These are phyloP conservation scores for Carallia pectinifolia DNA, from an alignment of 345 rosid genomes.

Conservation along the genomic window DNA sequence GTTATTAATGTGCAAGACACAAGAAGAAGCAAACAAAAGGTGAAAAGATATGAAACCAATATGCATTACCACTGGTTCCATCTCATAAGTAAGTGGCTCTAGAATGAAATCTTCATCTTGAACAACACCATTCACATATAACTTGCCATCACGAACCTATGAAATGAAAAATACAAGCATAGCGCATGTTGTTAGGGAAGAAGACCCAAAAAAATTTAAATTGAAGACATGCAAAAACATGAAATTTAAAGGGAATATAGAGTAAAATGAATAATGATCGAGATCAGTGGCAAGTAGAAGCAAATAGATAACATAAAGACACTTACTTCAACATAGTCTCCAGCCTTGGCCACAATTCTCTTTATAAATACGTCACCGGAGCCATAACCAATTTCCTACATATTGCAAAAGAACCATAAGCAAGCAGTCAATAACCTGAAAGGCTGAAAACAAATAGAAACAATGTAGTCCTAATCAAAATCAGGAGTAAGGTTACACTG, in stretches of 20 bases:
- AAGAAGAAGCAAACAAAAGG: not conserved
- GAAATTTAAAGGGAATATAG: not conserved
- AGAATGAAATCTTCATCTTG: conserved; percentile 65
- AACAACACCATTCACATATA: conserved; percentile 60
- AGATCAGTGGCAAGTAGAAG: conserved; percentile 1
- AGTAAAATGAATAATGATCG: not conserved
- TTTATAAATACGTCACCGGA: conserved; percentile 65
- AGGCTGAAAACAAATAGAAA: no score
- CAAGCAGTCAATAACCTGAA: not conserved
- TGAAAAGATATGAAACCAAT: no score
- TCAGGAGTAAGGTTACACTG: not conserved
- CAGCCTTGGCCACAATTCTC: conserved; percentile 87
- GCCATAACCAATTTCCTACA: not conserved
- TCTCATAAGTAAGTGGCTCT: conserved; percentile 66
- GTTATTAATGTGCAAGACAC: not conserved
- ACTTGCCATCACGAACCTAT: conserved; percentile 69
- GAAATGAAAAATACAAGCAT: conserved; percentile 9
- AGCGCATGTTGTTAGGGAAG: not conserved
- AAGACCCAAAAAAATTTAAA: not conserved
- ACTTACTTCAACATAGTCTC: conserved; percentile 86
- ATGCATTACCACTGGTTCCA: conserved; percentile 2
- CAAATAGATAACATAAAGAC: conserved; percentile 21
- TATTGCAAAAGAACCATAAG: not conserved
- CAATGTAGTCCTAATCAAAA: no score
- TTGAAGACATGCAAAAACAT: not conserved